These are phyloP conservation scores for Saccharum spontaneum DNA, from an alignment of 176 grass and related monocot species.

Conservation along the genomic window DNA sequence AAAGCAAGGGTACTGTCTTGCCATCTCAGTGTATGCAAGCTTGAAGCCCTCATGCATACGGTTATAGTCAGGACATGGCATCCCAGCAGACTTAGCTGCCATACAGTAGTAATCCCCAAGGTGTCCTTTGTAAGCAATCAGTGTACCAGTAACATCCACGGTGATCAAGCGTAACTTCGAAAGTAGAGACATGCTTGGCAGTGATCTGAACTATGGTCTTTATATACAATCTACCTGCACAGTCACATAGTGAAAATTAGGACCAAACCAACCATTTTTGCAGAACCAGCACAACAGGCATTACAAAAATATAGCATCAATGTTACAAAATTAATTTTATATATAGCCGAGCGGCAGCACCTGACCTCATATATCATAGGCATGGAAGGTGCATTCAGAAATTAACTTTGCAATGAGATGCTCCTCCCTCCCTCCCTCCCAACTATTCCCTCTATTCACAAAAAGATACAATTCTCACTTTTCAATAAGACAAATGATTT, in stretches of 20 bases:
- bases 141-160: constrained; percentile 93
- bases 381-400: background rate
- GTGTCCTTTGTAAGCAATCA: constrained; percentile 92
- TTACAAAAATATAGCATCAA: background rate
- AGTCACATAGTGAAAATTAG: background rate
- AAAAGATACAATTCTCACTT: background rate
- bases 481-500: background rate
- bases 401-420: background rate
- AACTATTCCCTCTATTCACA: background rate
- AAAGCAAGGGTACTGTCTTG: constrained; percentile 76
- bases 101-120: constrained; percentile 99
- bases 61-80: constrained; percentile 95
- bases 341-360: background rate
- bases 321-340: background rate
- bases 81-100: constrained; percentile 85
- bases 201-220: background rate
- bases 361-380: background rate
- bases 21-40: constrained; percentile 84
- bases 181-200: constrained; percentile 65
- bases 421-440: background rate
- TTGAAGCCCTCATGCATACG: constrained; percentile 97
- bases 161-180: constrained; percentile 83
- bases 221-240: constrained; percentile 21
- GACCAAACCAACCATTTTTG: background rate
- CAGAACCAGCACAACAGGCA: background rate